Conservation (phyloP, 2,329 filamentous ascomycete species). For the Fusarium succisae region DNA sequence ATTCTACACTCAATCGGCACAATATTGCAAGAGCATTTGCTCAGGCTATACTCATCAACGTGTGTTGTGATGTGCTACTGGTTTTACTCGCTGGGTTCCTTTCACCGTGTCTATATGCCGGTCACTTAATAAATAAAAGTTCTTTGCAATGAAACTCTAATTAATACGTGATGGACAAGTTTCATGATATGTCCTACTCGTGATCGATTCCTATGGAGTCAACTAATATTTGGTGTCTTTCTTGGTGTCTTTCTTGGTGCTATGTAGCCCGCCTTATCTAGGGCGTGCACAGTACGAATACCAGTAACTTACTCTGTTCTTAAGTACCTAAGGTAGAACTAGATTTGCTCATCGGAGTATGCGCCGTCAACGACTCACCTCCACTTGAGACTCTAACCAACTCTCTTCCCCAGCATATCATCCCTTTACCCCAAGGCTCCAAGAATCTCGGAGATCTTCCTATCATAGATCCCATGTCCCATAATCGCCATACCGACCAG, state of each 20-base stretch:
- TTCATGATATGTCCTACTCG: neutral
- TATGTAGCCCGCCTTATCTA: neutral
- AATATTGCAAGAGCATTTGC: neutral
- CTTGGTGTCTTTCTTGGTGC: too few species aligned
- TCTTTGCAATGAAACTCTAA: accelerated
- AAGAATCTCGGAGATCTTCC: too few species aligned
- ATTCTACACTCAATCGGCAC: accelerated
- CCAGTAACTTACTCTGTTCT: too few species aligned
- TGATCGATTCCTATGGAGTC: neutral
- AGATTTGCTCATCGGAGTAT: too few species aligned
- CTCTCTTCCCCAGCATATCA: too few species aligned
- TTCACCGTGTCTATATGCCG: neutral
- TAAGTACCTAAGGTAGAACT: too few species aligned
- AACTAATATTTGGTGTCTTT: neutral
- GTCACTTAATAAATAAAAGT: neutral
- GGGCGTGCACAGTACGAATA: too few species aligned
- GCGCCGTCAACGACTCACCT: too few species aligned
- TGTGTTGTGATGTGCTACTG: neutral
- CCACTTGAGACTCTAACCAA: too few species aligned
- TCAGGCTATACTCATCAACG: neutral
- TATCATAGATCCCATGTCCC: too few species aligned
- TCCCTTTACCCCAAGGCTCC: too few species aligned
- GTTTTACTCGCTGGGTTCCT: accelerated
- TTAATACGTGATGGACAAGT: accelerated
- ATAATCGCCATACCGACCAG: too few species aligned